Evolutionary conservation across 495 filamentous ascomycete genomes (phyloP), one percentile per base, ranked within the genome.

Genomic region (Penicillium atrosanguineum): DNA sequence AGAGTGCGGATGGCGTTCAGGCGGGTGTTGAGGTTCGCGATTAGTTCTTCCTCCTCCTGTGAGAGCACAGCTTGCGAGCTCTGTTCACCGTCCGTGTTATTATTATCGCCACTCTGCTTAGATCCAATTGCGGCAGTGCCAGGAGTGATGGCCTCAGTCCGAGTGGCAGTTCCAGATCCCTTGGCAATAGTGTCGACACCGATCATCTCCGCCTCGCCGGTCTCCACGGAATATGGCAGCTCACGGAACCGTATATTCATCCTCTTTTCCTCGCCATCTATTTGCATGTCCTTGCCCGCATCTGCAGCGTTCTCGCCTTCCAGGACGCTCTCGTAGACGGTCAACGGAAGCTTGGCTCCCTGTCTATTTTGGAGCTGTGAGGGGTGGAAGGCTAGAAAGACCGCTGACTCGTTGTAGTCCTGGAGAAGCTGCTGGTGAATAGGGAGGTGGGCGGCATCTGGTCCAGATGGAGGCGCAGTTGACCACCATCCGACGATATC

Each of bases 401-500:
- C 77, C n/a, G 87, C 78, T 0, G 90, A 90, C 64, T 98, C 94
- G 59, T 93, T 95, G 62, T 87, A 80, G 25, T 80, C 62, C 45
- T 84, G 70, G 57, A 90, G 38, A 42, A 95, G 83, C 60, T 89
- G 86, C 50, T 77, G 77, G 68, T 96, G 89, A 55, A 96, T 82
- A 9, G 86, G 81, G 15, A 95, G 77, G 63, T 90, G 77, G 48
- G 77, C 61, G 19, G 72, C 55, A 54, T 82, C 68, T 0, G 94
- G 95, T 4, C 91, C 91, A 38, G 84, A 79, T 8, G 81, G 73
- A 21, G 90, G 83, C 19, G 89, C 76, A 9, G 89, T 83, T n/a
- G 90, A 88, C 78, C 93, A 99, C 90, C 93, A 96, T 69, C 91
- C 94, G 34, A 97, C 90, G 19, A 97, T 78, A 59, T 97, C 94